These are phyloP conservation scores for Tilletia indica DNA, from an alignment of 1,284 basidiomycete genomes.

Conservation along the genomic window DNA sequence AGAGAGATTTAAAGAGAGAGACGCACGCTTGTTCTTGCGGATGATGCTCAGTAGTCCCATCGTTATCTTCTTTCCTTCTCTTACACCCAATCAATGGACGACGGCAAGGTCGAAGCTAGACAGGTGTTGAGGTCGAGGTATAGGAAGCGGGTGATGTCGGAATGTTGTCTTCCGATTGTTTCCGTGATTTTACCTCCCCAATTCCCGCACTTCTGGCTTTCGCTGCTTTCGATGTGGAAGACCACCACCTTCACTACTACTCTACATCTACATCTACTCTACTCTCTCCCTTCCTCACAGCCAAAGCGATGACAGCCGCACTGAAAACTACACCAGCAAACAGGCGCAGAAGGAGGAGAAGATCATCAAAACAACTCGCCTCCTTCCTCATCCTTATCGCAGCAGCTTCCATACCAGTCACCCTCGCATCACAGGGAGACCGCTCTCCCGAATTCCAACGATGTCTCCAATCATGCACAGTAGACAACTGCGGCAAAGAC, in stretches of 20 bases:
- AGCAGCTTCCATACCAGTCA: constrained; percentile 4
- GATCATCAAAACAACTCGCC: background rate
- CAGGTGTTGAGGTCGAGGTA: no score
- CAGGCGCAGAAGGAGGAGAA: background rate
- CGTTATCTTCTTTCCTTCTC: background rate
- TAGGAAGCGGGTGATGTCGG: no score
- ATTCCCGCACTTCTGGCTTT: no score
- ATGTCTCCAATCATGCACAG: constrained; percentile 45
- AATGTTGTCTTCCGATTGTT: no score
- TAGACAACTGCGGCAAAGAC: constrained; percentile 40
- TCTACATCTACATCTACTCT: no score
- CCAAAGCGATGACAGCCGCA: background rate
- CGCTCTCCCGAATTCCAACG: constrained; percentile 44
- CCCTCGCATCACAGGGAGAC: constrained; percentile 47
- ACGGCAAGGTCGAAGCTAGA: no score
- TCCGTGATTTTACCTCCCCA: no score
- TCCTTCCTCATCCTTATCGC: background rate
- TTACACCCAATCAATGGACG: no score
- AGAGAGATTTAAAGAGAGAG: background rate
- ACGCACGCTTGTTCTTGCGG: constrained; percentile 85
- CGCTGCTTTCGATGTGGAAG: no score
- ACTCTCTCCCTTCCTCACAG: no score
- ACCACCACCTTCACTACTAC: no score
- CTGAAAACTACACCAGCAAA: background rate
- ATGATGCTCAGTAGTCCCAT: constrained; percentile 91